These are phyloP conservation scores for Neoboletus subvelutipes DNA, from an alignment of 768 basidiomycete species.

Conservation along the genomic window DNA sequence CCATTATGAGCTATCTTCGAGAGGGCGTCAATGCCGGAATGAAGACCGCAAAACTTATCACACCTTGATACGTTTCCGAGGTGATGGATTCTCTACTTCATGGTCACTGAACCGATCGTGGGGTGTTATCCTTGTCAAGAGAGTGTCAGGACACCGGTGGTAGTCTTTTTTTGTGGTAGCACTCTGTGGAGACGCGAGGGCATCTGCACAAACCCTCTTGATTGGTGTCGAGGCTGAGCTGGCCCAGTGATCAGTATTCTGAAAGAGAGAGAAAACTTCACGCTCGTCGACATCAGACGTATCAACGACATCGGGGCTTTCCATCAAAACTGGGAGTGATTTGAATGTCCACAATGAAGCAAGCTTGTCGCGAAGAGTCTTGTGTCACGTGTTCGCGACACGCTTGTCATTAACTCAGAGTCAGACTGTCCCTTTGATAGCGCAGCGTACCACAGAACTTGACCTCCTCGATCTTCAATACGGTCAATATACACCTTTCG, in stretches of 20 bases:
- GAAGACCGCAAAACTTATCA: background rate
- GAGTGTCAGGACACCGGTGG: background rate
- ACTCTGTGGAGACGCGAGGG: conserved; percentile 3
- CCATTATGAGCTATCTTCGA: conserved; percentile 21
- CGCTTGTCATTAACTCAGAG: background rate
- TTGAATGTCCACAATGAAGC: background rate
- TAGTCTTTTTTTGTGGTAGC: background rate
- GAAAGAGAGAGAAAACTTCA: conserved; percentile 37
- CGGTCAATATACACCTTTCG: conserved; percentile 11
- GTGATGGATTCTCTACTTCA: conserved; percentile 25
- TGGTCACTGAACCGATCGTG: conserved; percentile 4
- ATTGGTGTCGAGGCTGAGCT: background rate
- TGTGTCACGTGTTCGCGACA: conserved; percentile 23
- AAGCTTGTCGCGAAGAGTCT: background rate
- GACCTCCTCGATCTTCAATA: background rate
- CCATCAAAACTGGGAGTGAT: conserved; percentile 14
- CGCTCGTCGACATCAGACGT: conserved; percentile 66
- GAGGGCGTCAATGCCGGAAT: conserved; percentile 10
- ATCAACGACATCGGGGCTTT: conserved; percentile 47
- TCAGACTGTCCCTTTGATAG: no score
- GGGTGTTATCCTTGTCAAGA: background rate
- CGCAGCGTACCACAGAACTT: background rate
- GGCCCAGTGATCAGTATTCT: conserved; percentile 5
- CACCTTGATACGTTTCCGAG: conserved; percentile 41
- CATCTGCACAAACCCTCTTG: background rate